Evolutionary conservation across 2,329 filamentous ascomycete genomes (phyloP).

Genomic region (Penicillium hordei): DNA sequence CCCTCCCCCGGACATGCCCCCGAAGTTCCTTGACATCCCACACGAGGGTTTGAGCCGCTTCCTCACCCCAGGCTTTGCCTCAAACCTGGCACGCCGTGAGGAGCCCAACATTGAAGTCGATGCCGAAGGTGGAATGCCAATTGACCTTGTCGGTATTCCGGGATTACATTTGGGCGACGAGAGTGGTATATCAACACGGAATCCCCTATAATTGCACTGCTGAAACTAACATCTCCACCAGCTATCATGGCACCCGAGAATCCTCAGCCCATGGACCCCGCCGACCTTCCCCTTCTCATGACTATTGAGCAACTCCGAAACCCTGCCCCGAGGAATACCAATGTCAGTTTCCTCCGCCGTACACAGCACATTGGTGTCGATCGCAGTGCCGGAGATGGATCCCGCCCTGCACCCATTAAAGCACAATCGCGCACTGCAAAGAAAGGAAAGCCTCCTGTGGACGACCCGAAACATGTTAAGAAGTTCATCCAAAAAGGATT

Average conservation of each 20-base stretch:
- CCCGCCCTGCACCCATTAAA: constrained; percentile 27
- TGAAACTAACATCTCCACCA: constrained; percentile 38
- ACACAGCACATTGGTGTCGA: constrained; percentile 79
- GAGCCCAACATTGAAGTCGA: constrained; percentile 95
- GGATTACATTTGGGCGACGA: constrained; percentile 95
- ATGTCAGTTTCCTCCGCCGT: constrained; percentile 89
- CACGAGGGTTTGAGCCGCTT: constrained; percentile 90
- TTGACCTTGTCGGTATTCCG: constrained; percentile 91
- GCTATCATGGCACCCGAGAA: constrained; percentile 79
- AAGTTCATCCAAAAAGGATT: constrained; percentile 63
- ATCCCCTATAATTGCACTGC: background rate
- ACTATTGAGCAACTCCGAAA: constrained; percentile 84
- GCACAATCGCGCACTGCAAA: constrained; percentile 28
- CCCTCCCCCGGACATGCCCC: constrained; percentile 88
- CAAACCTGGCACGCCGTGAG: constrained; percentile 84
- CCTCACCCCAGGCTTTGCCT: constrained; percentile 85
- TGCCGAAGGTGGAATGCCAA: constrained; percentile 95
- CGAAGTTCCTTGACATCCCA: constrained; percentile 95
- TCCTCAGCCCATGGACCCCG: constrained; percentile 71
- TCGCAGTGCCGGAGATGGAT: constrained; percentile 35
- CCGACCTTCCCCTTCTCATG: constrained; percentile 79
- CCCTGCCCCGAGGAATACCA: constrained; percentile 70
- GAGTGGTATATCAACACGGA: constrained; percentile 62
- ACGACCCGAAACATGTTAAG: constrained; percentile 62
- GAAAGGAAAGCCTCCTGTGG: constrained; percentile 43